These are phyloP conservation scores for Ogataea ganodermae DNA, from an alignment of 805 yeast species.

Conservation along the genomic window DNA sequence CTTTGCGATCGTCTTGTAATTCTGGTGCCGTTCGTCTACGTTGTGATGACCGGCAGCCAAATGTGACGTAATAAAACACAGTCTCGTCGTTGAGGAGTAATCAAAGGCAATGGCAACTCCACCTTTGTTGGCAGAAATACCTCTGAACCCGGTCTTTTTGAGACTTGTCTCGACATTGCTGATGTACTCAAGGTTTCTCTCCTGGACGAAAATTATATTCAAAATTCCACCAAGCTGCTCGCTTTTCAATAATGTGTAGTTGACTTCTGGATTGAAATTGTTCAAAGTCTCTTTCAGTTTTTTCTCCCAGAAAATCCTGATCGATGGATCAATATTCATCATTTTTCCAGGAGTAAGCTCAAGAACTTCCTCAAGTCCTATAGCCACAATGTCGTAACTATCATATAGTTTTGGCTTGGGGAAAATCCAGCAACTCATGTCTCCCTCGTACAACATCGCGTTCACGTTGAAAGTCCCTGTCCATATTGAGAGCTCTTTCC, in stretches of 20 bases:
- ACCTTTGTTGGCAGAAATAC: conserved; percentile 71
- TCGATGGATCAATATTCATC: conserved; percentile 70
- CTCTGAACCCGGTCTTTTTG: conserved; percentile 93
- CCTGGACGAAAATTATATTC: conserved; percentile 65
- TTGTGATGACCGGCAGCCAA: conserved; percentile 90
- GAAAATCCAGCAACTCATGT: conserved; percentile 46
- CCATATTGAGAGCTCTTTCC: conserved; percentile 44
- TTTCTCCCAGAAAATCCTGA: conserved; percentile 65
- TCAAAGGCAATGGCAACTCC: conserved; percentile 59
- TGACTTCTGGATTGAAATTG: conserved; percentile 34
- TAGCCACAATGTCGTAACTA: conserved; percentile 67
- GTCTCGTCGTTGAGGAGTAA: conserved; percentile 53
- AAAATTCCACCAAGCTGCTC: conserved; percentile 88
- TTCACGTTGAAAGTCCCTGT: conserved; percentile 58
- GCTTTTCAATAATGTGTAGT: conserved; percentile 56
- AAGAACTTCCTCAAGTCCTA: conserved; percentile 89
- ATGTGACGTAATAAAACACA: conserved; percentile 85
- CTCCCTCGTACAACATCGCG: conserved; percentile 47
- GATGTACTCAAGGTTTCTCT: conserved; percentile 51
- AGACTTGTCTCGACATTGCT: conserved; percentile 67
- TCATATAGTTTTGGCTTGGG: conserved; percentile 40
- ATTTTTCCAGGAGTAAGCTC: conserved; percentile 84
- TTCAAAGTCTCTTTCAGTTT: conserved; percentile 53
- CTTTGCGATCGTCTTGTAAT: conserved; percentile 75
- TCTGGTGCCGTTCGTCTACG: conserved; percentile 80